Base-by-base conservation (phyloP, 73 alveolate species). In the Tetrahymena malaccensis region DNA sequence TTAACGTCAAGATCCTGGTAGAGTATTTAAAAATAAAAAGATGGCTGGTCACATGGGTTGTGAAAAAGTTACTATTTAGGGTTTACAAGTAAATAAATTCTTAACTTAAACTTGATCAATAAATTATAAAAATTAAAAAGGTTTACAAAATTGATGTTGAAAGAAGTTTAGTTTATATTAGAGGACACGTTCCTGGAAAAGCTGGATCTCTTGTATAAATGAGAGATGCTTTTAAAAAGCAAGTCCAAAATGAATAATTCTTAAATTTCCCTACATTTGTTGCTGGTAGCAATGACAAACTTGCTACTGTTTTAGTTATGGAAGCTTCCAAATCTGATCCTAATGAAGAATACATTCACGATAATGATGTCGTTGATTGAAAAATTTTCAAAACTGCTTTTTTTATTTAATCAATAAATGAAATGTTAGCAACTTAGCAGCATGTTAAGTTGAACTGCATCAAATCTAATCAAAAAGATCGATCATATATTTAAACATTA, bases 41-140 rank as follows among this genome's bases (percentile, higher is more conserved):
- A 98, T 98, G 99, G 98, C 99, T 55, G 99, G 99, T 40, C 96
- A 95, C n/a, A 85, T 97, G 96, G 99, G 99, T 35, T 85, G 94
- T 94, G 96, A 93, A 55, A 94, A 40, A 43, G 93, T 96, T n/a
- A 97, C 98, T 33, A 84, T 83, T 43, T 55, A 58, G 43, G 93
- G 43, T 27, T 34, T 93, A n/a, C 34, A 95, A 50, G 97, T 95
- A 95, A 85, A 8, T 70, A 2, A 70, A 70, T 37, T 40, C 44
- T 40, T 40, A 7, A 4, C 44, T 40, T 40, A 6, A 40, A 10
- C 44, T 40, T 35, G 15, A 8, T 70, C 31, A 0, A 70, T 27
- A 4, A 70, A 70, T 70, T 27, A 27, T 3, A 19, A 70, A 22
- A 70, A 70, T 70, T 56, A 56, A 56, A 31, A 44, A 70, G 93